Base-by-base conservation (phyloP, 345 rosid genomes). In the Tarenaya hassleriana region DNA sequence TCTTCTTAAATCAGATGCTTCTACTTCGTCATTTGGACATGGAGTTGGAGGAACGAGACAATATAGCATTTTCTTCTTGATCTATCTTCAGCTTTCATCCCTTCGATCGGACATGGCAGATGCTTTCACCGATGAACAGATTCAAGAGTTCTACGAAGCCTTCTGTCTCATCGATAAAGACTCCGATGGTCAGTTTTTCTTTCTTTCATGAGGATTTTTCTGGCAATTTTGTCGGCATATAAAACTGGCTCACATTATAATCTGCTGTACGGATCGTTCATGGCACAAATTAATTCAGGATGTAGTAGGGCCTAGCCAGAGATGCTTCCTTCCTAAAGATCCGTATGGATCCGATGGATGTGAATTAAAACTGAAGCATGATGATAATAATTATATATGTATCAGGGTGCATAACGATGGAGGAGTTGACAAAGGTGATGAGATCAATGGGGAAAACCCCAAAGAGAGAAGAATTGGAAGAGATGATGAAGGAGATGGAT, bases 151-250 rank as follows among this genome's bases (percentile, higher is more conserved):
- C 20, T 67, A 67, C 48, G 66, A 67, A 46, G 71, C 71, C 20
- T 67, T 67, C 13, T 67, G 66, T 55, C 61, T 67, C 47, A 67
- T 67, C 15, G 71, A 67, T 66, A 67, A 67, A 67, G 56, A 67
- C 8, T 60, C 66, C 1, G 66, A 67, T 34, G 71, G 66, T 66
- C 27, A 39, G 37, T 0, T 15, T n/a, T 32, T 33, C 41, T 51
- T 4, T 35, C 40, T 35, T n/a, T 35, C 3, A 10, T 35, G 13
- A 33, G 10, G 10, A 33, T 7, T 33, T 33, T 10, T 35, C 3
- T 35, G 5, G 29, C 29, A 24, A 24, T 24, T 24, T 24, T 24
- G 29, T 24, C 29, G 29, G 29, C 2, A 24, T 24, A 5, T 24
- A 24, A 2, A 24, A n/a, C n/a, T n/a, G n/a, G n/a, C n/a, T n/a